Evolutionary conservation across 306 rosid genomes (phyloP), one percentile per base, ranked within the genome.

Genomic region (Sesbania bispinosa): DNA sequence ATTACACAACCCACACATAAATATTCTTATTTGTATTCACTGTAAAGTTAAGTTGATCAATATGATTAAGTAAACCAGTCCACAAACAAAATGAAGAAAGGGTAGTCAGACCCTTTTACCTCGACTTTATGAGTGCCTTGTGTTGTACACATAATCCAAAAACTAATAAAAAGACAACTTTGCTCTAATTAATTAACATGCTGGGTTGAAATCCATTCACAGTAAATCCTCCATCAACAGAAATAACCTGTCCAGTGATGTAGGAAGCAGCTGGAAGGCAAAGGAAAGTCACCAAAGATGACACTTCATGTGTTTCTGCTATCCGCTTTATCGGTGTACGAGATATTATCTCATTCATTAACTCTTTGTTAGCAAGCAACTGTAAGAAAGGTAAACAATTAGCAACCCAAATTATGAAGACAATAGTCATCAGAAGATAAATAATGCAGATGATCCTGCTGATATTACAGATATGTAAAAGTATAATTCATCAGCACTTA

Each of bases 191-290:
- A 54, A 76, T 62, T 41, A 83, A 62, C 71, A 59, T 68, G 71
- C 51, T 72, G 58, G 87, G 79, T 21, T 67, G 74, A 80, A 92
- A 89, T 14, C 90, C 85, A 82, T 88, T 81, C 6, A 42, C 95
- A 52, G 88, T 86, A 42, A 83, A 68, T 39, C 96, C 96, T 69
- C 98, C 96, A 73, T 92, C 96, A 38, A 92, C 96, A 43, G 86
- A 74, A 45, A 92, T 63, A 58, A 85, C 50, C 73, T 92, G 96
- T 39, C 96, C 95, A 30, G 90, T 89, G 70, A 92, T 89, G 80
- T 92, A 92, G 55, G 98, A 88, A 8, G 98, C 92, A 13, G 96
- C 89, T 2, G 96, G 96, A 10, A 92, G 80, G 75, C 93, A 92
- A 62, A 92, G 96, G 77, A 83, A 90, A 32, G 86, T 72, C n/a